Base-by-base conservation (phyloP, 1,284 basidiomycete genomes). In the Malassezia brasiliensis region DNA sequence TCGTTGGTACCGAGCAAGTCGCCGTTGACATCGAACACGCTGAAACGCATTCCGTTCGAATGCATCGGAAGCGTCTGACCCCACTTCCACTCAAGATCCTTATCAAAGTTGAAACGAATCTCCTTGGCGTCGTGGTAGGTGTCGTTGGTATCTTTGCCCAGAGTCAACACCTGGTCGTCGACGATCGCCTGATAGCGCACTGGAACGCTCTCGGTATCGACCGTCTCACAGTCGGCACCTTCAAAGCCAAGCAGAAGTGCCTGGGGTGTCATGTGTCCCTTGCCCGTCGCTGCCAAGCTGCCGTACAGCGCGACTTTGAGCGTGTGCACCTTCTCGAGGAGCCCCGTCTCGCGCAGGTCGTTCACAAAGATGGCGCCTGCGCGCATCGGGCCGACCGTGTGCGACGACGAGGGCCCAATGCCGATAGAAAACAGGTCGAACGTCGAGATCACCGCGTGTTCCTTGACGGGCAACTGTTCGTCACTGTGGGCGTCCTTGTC, bases 211-310 rank as follows among this genome's bases (percentile, higher is more conserved):
- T 83, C 84, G 3, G 86, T 86, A 65, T 90, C 87, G 55, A 90
- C 85, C 1, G 87, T 88, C 77, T 90, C 70, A 34, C 63, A 68
- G 37, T 78, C 70, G 54, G 66, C 72, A 78, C 86, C 89, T 81
- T 93, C 88, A 28, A 94, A 79, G 10, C 90, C 90, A 22, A 93
- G 82, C 38, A 94, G 81, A 61, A 96, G 84, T 2, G 90, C 90
- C 76, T 93, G 87, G 0, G 90, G 90, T 0, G 90, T 94, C 77
- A 91, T 88, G 76, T 94, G 91, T 1, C 89, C 90, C 80, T 88
- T 88, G 22, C 90, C 90, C 79, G 76, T 75, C 9, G 78, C 76
- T 7, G 79, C 80, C 2, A 81, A 69, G 14, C 76, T 78, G 5
- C 80, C 80, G 58, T 80, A 90, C 80, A 96, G 79, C 7, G 85